These are phyloP conservation scores for Vanrija sp. DNA, from an alignment of 1,284 basidiomycete species.

Conservation along the genomic window DNA sequence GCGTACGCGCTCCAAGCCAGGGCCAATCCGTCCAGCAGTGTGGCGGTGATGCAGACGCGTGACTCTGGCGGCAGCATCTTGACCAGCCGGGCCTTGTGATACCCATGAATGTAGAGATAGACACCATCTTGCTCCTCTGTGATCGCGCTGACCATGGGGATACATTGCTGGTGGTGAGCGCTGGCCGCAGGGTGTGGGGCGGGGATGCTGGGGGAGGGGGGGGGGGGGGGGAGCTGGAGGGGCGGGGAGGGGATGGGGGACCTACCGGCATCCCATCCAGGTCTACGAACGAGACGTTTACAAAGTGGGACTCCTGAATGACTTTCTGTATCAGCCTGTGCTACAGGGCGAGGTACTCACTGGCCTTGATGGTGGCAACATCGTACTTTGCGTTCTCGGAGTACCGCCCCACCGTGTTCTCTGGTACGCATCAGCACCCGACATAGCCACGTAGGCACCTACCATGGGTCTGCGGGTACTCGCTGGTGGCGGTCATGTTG, in stretches of 20 bases:
- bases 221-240: too few relatives aligned
- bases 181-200: background rate
- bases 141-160: slow-evolving; percentile 11
- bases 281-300: slow-evolving; percentile 16
- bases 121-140: background rate
- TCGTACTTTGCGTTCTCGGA: slow-evolving; percentile 5
- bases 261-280: slow-evolving; percentile 8
- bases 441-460: background rate
- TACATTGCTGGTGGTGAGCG: slow-evolving; percentile 5
- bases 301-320: slow-evolving; percentile 10
- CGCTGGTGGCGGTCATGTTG: background rate
- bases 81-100: slow-evolving; percentile 28
- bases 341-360: background rate
- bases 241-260: too few relatives aligned
- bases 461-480: background rate
- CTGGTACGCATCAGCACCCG: background rate
- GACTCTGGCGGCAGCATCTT: slow-evolving; percentile 25
- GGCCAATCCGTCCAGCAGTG: slow-evolving; percentile 33
- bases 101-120: slow-evolving; percentile 15
- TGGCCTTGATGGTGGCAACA: slow-evolving; percentile 2
- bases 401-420: slow-evolving; percentile 8
- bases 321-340: background rate
- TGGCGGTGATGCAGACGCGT: slow-evolving; percentile 31
- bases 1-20: slow-evolving; percentile 30
- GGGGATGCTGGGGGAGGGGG: too few relatives aligned